Base-by-base conservation (phyloP, 1,284 basidiomycete species). In the Ustilago curta region DNA sequence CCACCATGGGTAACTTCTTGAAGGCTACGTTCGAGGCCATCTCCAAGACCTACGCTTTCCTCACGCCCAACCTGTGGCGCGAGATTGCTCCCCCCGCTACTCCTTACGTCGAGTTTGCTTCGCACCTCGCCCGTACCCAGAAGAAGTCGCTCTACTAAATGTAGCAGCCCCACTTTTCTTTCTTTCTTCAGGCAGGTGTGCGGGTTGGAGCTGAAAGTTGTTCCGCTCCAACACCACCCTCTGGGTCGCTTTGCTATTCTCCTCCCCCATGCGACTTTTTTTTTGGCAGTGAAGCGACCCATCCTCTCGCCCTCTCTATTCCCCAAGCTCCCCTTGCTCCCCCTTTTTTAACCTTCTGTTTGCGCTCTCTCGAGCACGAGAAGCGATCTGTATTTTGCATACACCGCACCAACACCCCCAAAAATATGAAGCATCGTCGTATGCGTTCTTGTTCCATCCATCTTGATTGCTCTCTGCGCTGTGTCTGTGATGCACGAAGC, bases 1-100 rank as follows among this genome's bases (percentile, higher is more conserved):
- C 95, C 51, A 99, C 97, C 76, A 97, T 97, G 93, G 95, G 95
- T 87, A 99, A 99, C 89, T 98, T 98, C 91, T 91, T 99, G 88
- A 98, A 98, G 89, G 97, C 96, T 60, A 97, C 96, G 72, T 97
- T 97, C 86, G 92, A 90, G 84, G 96, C 97, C 61, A 92, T 99
- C 87, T 93, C 96, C 82, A 95, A 95, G 91, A 97, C 96, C 77
- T 99, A 98, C 87, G 87, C 91, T 53, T 95, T 97, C 92, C 91
- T 98, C 78, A 97, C 95, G 53, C 96, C 97, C 76, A 95, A 98
- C 87, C 90, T 99, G 84, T 99, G 96, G 96, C 55, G 64, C 49
- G 92, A 97, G 85, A 97, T 97, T 86, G 91, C 94, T 50, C 88
- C 93, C 45, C 92, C 92, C 76, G 92, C 74, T 12, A 83, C 79